phyloP scores from a whole-genome alignment of 2,329 filamentous ascomycete species.

The Ophiosphaerella narmari region DNA sequence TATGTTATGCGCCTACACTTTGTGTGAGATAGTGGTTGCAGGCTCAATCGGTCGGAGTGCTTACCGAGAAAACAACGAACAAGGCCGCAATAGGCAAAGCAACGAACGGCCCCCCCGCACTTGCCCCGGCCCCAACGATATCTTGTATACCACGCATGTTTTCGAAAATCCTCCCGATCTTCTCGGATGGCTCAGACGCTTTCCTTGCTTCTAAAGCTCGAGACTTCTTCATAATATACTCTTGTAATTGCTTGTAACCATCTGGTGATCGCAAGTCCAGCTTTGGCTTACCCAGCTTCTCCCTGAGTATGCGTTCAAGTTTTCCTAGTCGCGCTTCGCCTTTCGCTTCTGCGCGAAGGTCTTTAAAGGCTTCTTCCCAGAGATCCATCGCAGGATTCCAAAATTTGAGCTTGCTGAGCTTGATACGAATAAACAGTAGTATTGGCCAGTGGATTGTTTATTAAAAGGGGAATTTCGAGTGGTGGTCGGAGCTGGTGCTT shows the following conservation, averaged over 20 bases:
- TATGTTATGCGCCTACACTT: slow-evolving; percentile 13
- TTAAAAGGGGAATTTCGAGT: too few species aligned
- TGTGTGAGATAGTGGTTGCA: not conserved
- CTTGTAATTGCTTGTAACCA: slow-evolving; percentile 14
- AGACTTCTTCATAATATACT: slow-evolving; percentile 12
- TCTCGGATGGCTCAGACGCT: slow-evolving; percentile 8
- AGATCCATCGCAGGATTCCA: slow-evolving; percentile 10
- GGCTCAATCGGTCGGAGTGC: not conserved
- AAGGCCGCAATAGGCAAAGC: slow-evolving; percentile 20
- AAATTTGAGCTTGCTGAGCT: not conserved
- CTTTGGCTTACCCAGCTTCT: slow-evolving; percentile 14
- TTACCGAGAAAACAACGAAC: slow-evolving; percentile 22
- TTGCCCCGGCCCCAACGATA: slow-evolving; percentile 15
- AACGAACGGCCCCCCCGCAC: slow-evolving; percentile 21
- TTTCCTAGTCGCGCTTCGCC: slow-evolving; percentile 18
- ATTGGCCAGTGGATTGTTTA: not conserved
- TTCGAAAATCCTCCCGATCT: slow-evolving; percentile 12
- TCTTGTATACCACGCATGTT: slow-evolving; percentile 20
- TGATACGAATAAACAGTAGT: slow-evolving; percentile 7
- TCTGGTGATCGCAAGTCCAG: slow-evolving; percentile 18
- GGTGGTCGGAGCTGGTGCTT: too few species aligned
- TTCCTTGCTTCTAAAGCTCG: slow-evolving; percentile 7
- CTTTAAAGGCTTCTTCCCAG: slow-evolving; percentile 23
- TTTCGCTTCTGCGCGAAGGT: slow-evolving; percentile 11
- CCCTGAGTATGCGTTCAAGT: slow-evolving; percentile 14